Percentiles rank a stretch among this genome's conserved stretches.
phyloP scores from a whole-genome alignment of 805 yeast genomes.

The Kodamaea kakaduensis region DNA sequence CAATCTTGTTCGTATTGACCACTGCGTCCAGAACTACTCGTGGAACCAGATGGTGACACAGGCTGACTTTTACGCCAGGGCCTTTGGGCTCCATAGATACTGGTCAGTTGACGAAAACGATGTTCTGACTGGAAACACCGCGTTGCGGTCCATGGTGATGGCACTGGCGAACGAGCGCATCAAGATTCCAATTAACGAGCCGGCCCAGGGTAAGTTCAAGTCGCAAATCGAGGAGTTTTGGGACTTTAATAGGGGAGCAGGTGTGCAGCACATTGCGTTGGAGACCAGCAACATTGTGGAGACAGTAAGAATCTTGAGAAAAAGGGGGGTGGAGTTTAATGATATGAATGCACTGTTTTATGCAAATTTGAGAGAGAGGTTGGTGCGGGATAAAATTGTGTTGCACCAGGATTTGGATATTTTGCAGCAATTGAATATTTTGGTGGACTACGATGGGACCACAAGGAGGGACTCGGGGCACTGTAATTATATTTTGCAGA shows the following conservation, averaged over 20 bases:
- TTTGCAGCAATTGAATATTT: slow-evolving; percentile 50
- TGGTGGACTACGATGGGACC: slow-evolving; percentile 72
- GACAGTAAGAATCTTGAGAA: slow-evolving; percentile 49
- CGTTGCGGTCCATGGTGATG: slow-evolving; percentile 74
- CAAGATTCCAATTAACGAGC: slow-evolving; percentile 84
- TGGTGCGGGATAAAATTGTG: slow-evolving; percentile 40
- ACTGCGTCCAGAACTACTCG: slow-evolving; percentile 74
- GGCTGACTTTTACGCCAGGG: slow-evolving; percentile 55
- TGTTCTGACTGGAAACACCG: slow-evolving; percentile 65
- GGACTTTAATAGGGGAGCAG: slow-evolving; percentile 73
- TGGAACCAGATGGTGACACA: slow-evolving; percentile 62
- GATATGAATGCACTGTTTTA: slow-evolving; percentile 58
- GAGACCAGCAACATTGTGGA: slow-evolving; percentile 56
- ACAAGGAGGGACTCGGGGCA: slow-evolving; percentile 19
- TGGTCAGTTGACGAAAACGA: slow-evolving; percentile 85
- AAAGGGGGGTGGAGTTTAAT: slow-evolving; percentile 71
- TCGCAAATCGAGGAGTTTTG: slow-evolving; percentile 83
- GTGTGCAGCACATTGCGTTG: slow-evolving; percentile 80
- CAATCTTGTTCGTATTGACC: slow-evolving; percentile 53
- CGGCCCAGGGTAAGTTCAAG: slow-evolving; percentile 60
- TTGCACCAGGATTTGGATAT: slow-evolving; percentile 51
- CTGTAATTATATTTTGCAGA: slow-evolving; percentile 71
- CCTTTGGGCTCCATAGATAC: slow-evolving; percentile 70
- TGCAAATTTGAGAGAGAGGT: slow-evolving; percentile 40
- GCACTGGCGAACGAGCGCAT: slow-evolving; percentile 59